Evolutionary conservation across 2,329 filamentous ascomycete genomes (phyloP).

Genomic region (Phialophora expanda): DNA sequence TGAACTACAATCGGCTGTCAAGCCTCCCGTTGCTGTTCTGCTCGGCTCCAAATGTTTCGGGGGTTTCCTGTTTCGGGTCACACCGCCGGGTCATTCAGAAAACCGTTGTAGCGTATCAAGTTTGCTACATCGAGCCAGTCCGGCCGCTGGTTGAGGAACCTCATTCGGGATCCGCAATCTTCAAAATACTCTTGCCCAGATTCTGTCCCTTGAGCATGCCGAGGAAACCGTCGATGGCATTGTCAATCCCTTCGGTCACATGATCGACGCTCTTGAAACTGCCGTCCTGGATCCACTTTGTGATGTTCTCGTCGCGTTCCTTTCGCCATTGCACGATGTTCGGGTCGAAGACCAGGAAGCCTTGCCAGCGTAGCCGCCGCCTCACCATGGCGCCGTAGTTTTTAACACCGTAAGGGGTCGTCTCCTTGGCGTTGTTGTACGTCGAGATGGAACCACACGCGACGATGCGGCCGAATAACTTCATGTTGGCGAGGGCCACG

Average conservation of each 20-base stretch:
- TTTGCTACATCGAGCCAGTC: background rate
- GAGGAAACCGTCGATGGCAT: slow-evolving; percentile 69
- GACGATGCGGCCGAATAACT: slow-evolving; percentile 63
- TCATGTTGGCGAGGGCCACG: slow-evolving; percentile 64
- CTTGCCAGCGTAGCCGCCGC: slow-evolving; percentile 67
- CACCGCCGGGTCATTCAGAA: background rate
- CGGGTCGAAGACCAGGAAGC: slow-evolving; percentile 69
- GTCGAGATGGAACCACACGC: slow-evolving; percentile 66
- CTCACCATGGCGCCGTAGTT: slow-evolving; percentile 64
- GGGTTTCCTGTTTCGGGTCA: background rate
- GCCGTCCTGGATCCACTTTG: slow-evolving; percentile 72
- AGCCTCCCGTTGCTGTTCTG: background rate
- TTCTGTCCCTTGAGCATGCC: slow-evolving; percentile 75
- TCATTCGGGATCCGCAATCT: slow-evolving; percentile 51
- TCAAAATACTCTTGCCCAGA: slow-evolving; percentile 77
- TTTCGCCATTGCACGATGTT: slow-evolving; percentile 65
- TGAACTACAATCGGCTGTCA: background rate
- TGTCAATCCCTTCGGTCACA: slow-evolving; percentile 72
- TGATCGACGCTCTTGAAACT: slow-evolving; percentile 69
- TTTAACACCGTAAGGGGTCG: slow-evolving; percentile 64
- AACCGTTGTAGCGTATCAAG: background rate
- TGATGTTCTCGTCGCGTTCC: slow-evolving; percentile 73
- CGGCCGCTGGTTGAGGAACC: background rate
- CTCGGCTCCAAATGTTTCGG: background rate
- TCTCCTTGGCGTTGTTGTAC: slow-evolving; percentile 58